phyloP scores from a whole-genome alignment of 495 filamentous ascomycete genomes.

The Xylaria flabelliformis region DNA sequence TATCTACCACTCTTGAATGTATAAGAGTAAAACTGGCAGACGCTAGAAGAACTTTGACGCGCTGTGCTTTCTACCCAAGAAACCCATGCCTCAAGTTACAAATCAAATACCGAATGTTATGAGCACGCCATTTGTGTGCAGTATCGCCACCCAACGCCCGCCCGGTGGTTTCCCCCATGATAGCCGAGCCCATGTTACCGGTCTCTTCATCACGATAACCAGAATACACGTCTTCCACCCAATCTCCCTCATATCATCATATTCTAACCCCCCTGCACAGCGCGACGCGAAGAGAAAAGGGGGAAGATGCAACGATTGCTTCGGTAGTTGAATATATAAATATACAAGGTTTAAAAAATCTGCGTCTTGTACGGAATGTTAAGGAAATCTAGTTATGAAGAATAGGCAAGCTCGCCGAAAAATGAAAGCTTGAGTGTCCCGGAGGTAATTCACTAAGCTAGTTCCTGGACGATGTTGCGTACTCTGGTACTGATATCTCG shows the following conservation, averaged over 20 bases:
- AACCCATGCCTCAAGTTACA: neutral
- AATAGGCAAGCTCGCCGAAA: neutral
- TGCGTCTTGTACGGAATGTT: neutral
- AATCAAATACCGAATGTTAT: neutral
- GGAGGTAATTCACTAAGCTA: neutral
- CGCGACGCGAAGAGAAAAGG: neutral
- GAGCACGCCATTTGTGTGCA: neutral
- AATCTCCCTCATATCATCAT: conserved; percentile 8
- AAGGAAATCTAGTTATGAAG: neutral
- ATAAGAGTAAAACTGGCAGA: neutral
- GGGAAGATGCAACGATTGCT: neutral
- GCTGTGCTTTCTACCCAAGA: conserved; percentile 7
- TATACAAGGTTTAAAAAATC: neutral
- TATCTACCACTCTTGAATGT: neutral
- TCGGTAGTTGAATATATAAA: neutral
- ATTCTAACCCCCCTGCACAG: neutral
- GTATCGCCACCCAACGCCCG: conserved; percentile 1
- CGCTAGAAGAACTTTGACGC: neutral
- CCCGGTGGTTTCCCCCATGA: neutral
- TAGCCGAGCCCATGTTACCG: neutral
- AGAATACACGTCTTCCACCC: neutral
- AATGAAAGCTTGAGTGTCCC: neutral
- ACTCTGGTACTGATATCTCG: conserved; percentile 29
- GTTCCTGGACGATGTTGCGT: conserved; percentile 18
- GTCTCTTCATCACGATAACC: conserved; percentile 13